phyloP scores from a whole-genome alignment of 192 early-diverging fungal genomes.

The Dissophora globulifera region DNA sequence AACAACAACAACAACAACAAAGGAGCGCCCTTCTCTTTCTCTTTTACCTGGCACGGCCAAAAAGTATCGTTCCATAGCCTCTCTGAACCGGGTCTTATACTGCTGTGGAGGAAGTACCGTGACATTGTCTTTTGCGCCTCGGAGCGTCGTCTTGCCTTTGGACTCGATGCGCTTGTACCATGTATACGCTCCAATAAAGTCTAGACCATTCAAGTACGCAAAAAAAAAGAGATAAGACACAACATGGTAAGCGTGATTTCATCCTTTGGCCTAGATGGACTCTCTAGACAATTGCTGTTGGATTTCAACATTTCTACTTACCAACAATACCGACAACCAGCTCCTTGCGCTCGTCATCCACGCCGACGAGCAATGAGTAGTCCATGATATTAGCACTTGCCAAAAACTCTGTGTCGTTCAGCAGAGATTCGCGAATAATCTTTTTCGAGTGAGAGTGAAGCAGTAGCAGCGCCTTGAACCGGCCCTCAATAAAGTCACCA shows the following conservation, averaged over 20 bases:
- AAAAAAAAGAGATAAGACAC: not conserved
- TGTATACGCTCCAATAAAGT: slow-evolving; percentile 96
- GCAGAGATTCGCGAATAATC: slow-evolving; percentile 81
- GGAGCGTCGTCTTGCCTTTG: slow-evolving; percentile 71
- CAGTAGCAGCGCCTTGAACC: slow-evolving; percentile 68
- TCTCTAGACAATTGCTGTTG: too few species aligned
- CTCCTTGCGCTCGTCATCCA: slow-evolving; percentile 86
- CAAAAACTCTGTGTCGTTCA: slow-evolving; percentile 94
- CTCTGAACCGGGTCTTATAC: slow-evolving; percentile 91
- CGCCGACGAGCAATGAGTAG: slow-evolving; percentile 94
- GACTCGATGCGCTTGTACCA: slow-evolving; percentile 98
- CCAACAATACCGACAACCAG: slow-evolving; percentile 80
- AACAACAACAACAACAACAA: not conserved
- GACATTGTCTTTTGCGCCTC: slow-evolving; percentile 79
- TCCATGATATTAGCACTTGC: slow-evolving; percentile 95
- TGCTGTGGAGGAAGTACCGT: slow-evolving; percentile 94
- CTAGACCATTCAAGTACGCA: slow-evolving; percentile 46
- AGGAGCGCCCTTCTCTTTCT: too few species aligned
- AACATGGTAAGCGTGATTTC: not conserved
- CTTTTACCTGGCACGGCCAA: slow-evolving; percentile 81
- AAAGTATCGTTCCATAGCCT: slow-evolving; percentile 91
- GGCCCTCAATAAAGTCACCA: slow-evolving; percentile 76
- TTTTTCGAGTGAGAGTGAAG: slow-evolving; percentile 89
- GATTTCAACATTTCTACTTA: slow-evolving; percentile 22
- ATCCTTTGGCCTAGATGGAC: too few species aligned